Conservation (phyloP, 1,139 yeast species). For the Taphrina flavorubra region DNA sequence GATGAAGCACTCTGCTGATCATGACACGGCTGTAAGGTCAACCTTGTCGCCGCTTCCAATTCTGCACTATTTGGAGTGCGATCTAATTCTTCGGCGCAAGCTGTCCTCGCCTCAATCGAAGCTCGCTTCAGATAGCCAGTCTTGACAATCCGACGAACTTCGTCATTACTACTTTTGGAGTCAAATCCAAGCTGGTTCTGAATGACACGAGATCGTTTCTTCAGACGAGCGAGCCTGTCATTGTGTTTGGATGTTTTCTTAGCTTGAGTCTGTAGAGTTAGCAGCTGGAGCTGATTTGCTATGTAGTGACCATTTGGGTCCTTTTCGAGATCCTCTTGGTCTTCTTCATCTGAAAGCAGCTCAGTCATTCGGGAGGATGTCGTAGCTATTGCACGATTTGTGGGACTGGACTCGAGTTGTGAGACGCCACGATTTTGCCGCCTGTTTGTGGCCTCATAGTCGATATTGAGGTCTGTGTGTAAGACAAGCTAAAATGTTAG, state of each 20-base stretch:
- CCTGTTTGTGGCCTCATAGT: slow-evolving; percentile 14
- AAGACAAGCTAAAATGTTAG: slow-evolving; percentile 17
- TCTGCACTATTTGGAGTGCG: background rate
- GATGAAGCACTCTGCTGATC: background rate
- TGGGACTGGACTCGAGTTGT: background rate
- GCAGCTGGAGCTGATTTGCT: slow-evolving; percentile 17
- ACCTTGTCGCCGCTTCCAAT: background rate
- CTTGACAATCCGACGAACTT: slow-evolving; percentile 22
- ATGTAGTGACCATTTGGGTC: slow-evolving; percentile 18
- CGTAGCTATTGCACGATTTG: background rate
- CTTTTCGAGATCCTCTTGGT: slow-evolving; percentile 25
- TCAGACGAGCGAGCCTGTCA: slow-evolving; percentile 11
- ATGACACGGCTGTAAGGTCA: background rate
- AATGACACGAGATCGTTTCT: slow-evolving; percentile 34
- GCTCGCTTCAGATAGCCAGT: slow-evolving; percentile 26
- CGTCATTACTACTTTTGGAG: background rate
- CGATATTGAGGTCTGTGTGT: slow-evolving; percentile 3
- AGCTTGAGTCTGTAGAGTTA: slow-evolving; percentile 14
- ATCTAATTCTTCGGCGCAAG: background rate
- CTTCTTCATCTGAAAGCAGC: slow-evolving; percentile 35
- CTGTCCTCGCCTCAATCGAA: slow-evolving; percentile 6
- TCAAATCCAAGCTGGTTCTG: slow-evolving; percentile 21
- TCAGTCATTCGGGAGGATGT: slow-evolving; percentile 26
- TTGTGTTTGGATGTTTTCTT: background rate
- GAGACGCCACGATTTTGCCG: background rate